Evolutionary conservation across 768 basidiomycete genomes (phyloP).

Genomic region (Podaxis sp.): DNA sequence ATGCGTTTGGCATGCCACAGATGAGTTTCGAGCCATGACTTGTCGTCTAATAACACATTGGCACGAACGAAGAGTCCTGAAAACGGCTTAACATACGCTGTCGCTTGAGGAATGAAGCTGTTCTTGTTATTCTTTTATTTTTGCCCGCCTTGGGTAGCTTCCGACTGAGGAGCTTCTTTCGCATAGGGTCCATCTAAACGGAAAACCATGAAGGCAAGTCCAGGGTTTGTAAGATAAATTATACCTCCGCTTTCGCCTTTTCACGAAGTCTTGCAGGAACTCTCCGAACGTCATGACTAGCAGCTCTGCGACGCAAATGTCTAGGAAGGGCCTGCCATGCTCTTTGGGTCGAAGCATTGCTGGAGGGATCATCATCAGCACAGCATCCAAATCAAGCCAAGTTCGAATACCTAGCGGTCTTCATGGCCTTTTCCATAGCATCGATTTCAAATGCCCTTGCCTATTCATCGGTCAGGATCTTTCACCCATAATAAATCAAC

Average conservation of each 20-base stretch:
- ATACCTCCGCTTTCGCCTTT: slow-evolving; percentile 82
- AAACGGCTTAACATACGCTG: slow-evolving; percentile 54
- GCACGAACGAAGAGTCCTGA: neutral
- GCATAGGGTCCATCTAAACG: slow-evolving; percentile 47
- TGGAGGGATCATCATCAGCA: slow-evolving; percentile 27
- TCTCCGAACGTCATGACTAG: slow-evolving; percentile 90
- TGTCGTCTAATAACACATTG: slow-evolving; percentile 54
- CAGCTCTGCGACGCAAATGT: slow-evolving; percentile 87
- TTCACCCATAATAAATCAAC: neutral
- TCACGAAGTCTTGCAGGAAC: slow-evolving; percentile 83
- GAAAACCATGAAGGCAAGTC: slow-evolving; percentile 1
- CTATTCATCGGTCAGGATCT: slow-evolving; percentile 36
- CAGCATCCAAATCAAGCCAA: neutral
- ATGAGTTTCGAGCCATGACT: slow-evolving; percentile 95
- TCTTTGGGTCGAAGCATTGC: slow-evolving; percentile 70
- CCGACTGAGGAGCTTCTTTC: slow-evolving; percentile 37
- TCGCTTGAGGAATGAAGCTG: slow-evolving; percentile 62
- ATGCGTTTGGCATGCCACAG: slow-evolving; percentile 97
- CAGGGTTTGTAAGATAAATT: slow-evolving; percentile 10
- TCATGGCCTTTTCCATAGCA: slow-evolving; percentile 88
- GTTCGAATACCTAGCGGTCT: slow-evolving; percentile 60
- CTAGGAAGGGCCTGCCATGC: slow-evolving; percentile 94
- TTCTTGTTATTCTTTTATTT: slow-evolving; percentile 52
- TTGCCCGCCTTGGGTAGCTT: slow-evolving; percentile 67
- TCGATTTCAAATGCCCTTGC: slow-evolving; percentile 86